These are phyloP conservation scores for Funneliformis caledonium DNA, from an alignment of 371 early-diverging fungal genomes.

Conservation along the genomic window DNA sequence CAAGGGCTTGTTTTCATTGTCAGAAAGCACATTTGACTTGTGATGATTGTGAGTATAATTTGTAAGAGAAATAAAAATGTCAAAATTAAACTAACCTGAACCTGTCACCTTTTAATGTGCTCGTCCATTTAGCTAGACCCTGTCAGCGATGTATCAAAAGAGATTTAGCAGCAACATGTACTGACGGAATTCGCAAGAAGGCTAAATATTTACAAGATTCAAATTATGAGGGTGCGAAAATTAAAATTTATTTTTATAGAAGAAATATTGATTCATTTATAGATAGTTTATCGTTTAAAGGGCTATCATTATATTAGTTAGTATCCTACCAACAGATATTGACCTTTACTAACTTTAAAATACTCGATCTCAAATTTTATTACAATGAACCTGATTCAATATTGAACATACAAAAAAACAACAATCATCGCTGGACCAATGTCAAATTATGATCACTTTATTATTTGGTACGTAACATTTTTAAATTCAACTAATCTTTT, in stretches of 20 bases:
- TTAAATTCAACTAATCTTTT: not conserved
- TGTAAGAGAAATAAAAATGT: not conserved
- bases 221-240: constrained; percentile 38
- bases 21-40: constrained; percentile 45
- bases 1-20: constrained; percentile 44
- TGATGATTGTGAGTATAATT: constrained; percentile 39
- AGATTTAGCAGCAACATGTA: constrained; percentile 72
- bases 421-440: too few species aligned
- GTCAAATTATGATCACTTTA: not conserved
- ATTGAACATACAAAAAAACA: not conserved
- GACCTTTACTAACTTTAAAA: constrained; percentile 30
- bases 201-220: constrained; percentile 78
- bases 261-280: not conserved
- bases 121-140: constrained; percentile 64
- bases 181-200: constrained; percentile 78
- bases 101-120: not conserved
- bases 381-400: not conserved
- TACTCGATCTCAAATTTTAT: constrained; percentile 13
- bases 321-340: not conserved
- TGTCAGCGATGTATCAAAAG: constrained; percentile 85
- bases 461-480: not conserved
- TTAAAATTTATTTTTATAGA: not conserved
- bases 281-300: not conserved
- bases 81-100: not conserved
- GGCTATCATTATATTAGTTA: not conserved